Percentiles rank a stretch among this genome's conserved stretches.
These are phyloP conservation scores for Candida xyloterini DNA, from an alignment of 805 yeast genomes.

Conservation along the genomic window DNA sequence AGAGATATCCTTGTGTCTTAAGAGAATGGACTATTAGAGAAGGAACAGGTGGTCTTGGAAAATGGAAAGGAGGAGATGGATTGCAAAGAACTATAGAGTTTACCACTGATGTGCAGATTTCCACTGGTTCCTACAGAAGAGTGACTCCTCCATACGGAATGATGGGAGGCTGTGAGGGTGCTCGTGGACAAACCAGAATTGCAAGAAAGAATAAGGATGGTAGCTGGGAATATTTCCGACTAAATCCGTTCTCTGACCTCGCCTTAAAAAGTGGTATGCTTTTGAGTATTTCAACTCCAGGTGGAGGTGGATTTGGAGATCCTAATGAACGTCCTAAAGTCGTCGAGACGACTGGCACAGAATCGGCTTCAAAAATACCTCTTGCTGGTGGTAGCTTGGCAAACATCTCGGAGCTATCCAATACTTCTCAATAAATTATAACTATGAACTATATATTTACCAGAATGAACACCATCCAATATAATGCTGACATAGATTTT, in stretches of 20 bases:
- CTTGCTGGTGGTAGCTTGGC: background rate
- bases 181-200: slow-evolving; percentile 37
- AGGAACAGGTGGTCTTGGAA: slow-evolving; percentile 50
- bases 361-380: background rate
- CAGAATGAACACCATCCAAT: slow-evolving; percentile 99
- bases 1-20: slow-evolving; percentile 49
- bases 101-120: slow-evolving; percentile 38
- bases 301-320: slow-evolving; percentile 6
- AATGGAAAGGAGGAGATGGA: slow-evolving; percentile 51
- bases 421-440: background rate
- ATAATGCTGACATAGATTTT: slow-evolving; percentile 92
- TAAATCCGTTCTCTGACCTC: slow-evolving; percentile 1
- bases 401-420: background rate
- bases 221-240: background rate
- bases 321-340: background rate
- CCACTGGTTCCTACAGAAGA: slow-evolving; percentile 50
- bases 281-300: slow-evolving; percentile 3
- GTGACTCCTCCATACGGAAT: slow-evolving; percentile 53
- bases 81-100: slow-evolving; percentile 48
- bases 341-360: background rate
- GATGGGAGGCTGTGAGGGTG: slow-evolving; percentile 52
- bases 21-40: slow-evolving; percentile 42
- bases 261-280: background rate
- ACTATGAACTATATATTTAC: slow-evolving; percentile 38
- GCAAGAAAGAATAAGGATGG: slow-evolving; percentile 11